Evolutionary conservation across 1,139 yeast genomes (phyloP), one percentile per base, ranked within the genome.

Genomic region (Yamadazyma sp.): DNA sequence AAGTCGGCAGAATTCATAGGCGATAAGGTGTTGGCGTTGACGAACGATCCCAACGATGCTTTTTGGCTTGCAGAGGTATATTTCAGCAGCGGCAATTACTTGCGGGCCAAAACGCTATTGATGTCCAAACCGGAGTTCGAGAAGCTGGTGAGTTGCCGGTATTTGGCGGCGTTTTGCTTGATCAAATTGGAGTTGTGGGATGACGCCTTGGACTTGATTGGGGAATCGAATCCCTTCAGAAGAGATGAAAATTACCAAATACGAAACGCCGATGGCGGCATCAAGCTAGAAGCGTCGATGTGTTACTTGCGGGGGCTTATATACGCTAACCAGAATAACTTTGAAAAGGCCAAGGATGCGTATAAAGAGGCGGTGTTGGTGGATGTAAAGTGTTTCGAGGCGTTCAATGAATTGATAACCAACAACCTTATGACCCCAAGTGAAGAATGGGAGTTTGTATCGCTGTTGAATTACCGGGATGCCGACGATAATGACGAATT

Each of bases 11-110:
- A 86, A 53, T 88, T 81, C 56, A 78, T 94, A 25, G 98, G 97
- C 10, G 96, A 92, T 64, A 92, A 91, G 53, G 87, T 94, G 8
- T 72, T 63, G 35, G 80, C 91, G 0, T 65, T 91, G 43, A 85
- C 91, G 1, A 75, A 79, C 46, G 97, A 91, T 55, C 85, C 96
- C 12, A 87, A 85, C 54, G 98, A 92, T 60, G 97, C 97, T 11
- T 91, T 89, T 59, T 92, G 98, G 97, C 70, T 92, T 32, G 97
- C 96, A 0, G 96, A 92, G 62, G 95, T 87, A 2, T 83, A 85
- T 57, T 87, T 81, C 59, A 68, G 75, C 38, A 75, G 80, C 45
- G 92, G 94, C 10, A 81, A 87, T 55, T 89, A 79, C 58, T 75
- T 84, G 29, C 70, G 97, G 32, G 97, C 96, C 2, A 78, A 87